Conservation (phyloP, 164 flowering plant species). For the Magnolia officinalis region DNA sequence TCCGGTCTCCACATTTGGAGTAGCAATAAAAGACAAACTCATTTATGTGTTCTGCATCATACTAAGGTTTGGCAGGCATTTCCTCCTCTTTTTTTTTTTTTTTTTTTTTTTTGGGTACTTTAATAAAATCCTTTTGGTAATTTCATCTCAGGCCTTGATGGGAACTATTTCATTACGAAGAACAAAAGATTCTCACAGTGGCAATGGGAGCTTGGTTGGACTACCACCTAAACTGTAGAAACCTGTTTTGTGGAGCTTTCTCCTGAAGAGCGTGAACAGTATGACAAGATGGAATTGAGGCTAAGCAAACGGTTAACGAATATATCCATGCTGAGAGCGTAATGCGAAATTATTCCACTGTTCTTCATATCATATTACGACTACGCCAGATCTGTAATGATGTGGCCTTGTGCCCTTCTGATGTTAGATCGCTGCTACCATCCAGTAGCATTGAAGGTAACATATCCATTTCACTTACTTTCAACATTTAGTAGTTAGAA, state of each 20-base stretch:
- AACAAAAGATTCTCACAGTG: constrained; percentile 45
- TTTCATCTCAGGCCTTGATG: constrained; percentile 61
- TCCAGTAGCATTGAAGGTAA: constrained; percentile 67
- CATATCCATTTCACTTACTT: not conserved
- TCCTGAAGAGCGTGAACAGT: constrained; percentile 63
- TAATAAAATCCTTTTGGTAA: not conserved
- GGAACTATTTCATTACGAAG: constrained; percentile 78
- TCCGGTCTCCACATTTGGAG: not conserved
- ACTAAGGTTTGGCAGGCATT: not conserved
- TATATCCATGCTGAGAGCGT: constrained; percentile 42
- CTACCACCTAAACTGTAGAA: constrained; percentile 69
- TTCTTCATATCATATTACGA: constrained; percentile 65
- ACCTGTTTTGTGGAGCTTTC: constrained; percentile 66
- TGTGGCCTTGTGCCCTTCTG: constrained; percentile 65
- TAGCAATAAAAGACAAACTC: not conserved
- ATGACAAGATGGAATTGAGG: constrained; percentile 76
- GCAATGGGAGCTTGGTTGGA: constrained; percentile 34
- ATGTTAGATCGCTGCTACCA: constrained; percentile 50
- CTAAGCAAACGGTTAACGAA: constrained; percentile 38
- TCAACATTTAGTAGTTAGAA: not conserved
- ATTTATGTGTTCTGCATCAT: not conserved
- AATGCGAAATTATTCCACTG: constrained; percentile 54
- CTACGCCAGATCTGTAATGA: constrained; percentile 82
- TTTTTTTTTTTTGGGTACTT: not conserved
- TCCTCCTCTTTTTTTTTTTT: too few species aligned